phyloP scores from a whole-genome alignment of 805 yeast genomes.

The Starmerella asiatica region DNA sequence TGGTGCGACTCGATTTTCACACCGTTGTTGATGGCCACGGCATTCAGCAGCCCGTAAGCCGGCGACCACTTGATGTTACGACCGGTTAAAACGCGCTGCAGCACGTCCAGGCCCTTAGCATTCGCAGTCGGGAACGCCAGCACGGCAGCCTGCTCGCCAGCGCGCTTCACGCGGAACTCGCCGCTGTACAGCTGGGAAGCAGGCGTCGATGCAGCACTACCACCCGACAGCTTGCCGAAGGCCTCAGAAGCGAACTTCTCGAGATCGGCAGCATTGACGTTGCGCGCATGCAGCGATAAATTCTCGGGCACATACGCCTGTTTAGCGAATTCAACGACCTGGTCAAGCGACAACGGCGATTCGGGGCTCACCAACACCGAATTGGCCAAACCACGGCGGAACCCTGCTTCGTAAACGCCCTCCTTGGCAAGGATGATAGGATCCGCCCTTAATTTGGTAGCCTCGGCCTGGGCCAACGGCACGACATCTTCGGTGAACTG shows the following conservation, averaged over 20 bases:
- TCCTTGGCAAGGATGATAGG: constrained; percentile 56
- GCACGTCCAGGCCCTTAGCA: constrained; percentile 55
- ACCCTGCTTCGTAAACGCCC: constrained; percentile 63
- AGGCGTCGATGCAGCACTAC: constrained; percentile 33
- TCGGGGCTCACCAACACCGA: constrained; percentile 64
- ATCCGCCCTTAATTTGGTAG: constrained; percentile 31
- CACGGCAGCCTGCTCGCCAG: constrained; percentile 57
- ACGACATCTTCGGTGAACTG: constrained; percentile 70
- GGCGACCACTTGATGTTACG: constrained; percentile 41
- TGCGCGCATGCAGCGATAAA: constrained; percentile 57
- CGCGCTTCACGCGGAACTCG: constrained; percentile 45
- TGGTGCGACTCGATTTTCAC: constrained; percentile 41
- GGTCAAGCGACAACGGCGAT: constrained; percentile 44
- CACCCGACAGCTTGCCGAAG: constrained; percentile 47
- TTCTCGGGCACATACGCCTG: constrained; percentile 56
- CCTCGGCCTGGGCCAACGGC: constrained; percentile 62
- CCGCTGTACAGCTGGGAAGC: constrained; percentile 43
- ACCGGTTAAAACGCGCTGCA: constrained; percentile 52
- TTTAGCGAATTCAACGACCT: constrained; percentile 52
- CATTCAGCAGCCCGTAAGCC: constrained; percentile 38
- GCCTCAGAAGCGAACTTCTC: constrained; percentile 47
- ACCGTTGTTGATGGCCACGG: constrained; percentile 30
- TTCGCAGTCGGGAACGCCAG: constrained; percentile 61
- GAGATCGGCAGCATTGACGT: constrained; percentile 62
- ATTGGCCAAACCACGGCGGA: constrained; percentile 79